Base-by-base conservation (phyloP, 176 grass and related monocot genomes). In the Oropetium thomaeum region DNA sequence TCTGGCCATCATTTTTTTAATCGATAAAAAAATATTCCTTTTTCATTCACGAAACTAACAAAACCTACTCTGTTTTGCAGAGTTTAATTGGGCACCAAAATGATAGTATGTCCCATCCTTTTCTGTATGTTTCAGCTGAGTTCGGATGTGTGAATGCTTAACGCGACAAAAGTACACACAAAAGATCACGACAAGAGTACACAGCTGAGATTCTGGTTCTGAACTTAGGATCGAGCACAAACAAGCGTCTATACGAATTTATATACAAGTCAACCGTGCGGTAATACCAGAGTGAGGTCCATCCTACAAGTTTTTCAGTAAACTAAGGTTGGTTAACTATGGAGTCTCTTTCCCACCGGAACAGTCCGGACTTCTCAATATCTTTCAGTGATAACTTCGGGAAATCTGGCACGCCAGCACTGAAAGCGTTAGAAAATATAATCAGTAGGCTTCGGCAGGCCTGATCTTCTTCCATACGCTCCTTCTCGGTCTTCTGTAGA, bases 401-500 rank as follows among this genome's bases (percentile, higher is more conserved):
- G 37, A 88, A 53, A 35, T 30, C 82, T 63, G 71, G 79, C 27
- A 22, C 13, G 31, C 28, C 70, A 58, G 74, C 60, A 63, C 19
- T 67, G n/a, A 97, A 61, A 27, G 81, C 75, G 61, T 82, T 91
- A 58, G 88, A 93, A 69, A 93, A 85, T 25, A 93, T 76, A 30
- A 87, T 27, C 43, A 93, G 51, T 53, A 93, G 86, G 55, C 81
- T 97, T 52, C 61, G 80, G 52, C 90, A 97, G 62, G 88, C 88
- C 57, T 97, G 88, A 15, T 93, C 86, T 65, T 93, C 81, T 77
- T 93, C 90, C 64, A 87, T 30, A 61, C 78, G 71, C 67, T 93
- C 90, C 30, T 74, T 71, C 65, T 78, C 73, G 2, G 81, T 93
- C 67, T 39, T 69, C 23, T 81, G 52, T 48, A 51, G 20, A 47